phyloP scores from a whole-genome alignment of 805 yeast genomes.

The Ogataea populi-albae region DNA sequence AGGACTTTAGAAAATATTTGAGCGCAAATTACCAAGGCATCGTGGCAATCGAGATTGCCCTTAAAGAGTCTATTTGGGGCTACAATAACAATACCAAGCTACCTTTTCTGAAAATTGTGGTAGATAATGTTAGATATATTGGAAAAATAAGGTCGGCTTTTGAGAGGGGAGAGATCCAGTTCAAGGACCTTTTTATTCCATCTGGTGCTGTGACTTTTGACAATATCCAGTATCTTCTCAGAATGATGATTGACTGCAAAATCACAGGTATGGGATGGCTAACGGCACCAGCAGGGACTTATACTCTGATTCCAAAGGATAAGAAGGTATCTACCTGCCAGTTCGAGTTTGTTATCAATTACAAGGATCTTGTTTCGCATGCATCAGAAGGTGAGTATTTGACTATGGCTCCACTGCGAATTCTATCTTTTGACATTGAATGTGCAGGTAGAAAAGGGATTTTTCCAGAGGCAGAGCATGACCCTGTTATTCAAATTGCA shows the following conservation, averaged over 20 bases:
- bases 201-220: constrained; percentile 75
- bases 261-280: constrained; percentile 98
- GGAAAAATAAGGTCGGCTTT: constrained; percentile 73
- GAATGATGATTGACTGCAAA: constrained; percentile 89
- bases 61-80: constrained; percentile 93
- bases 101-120: constrained; percentile 75
- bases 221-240: constrained; percentile 78
- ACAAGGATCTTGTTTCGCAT: constrained; percentile 68
- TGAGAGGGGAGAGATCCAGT: constrained; percentile 75
- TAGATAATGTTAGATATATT: constrained; percentile 62
- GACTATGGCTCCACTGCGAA: constrained; percentile 88
- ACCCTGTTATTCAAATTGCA: constrained; percentile 96
- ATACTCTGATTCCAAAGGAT: constrained; percentile 40
- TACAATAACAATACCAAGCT: constrained; percentile 73
- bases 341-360: constrained; percentile 72
- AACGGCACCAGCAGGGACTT: constrained; percentile 75
- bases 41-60: constrained; percentile 57
- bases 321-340: constrained; percentile 72
- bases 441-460: constrained; percentile 98
- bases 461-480: constrained; percentile 91
- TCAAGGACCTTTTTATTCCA: constrained; percentile 59
- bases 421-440: constrained; percentile 93
- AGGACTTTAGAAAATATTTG: constrained; percentile 44
- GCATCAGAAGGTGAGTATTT: constrained; percentile 93
- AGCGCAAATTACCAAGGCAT: constrained; percentile 54